Evolutionary conservation across 2,329 filamentous ascomycete species (phyloP).

Genomic region (Xylariaceae sp.): DNA sequence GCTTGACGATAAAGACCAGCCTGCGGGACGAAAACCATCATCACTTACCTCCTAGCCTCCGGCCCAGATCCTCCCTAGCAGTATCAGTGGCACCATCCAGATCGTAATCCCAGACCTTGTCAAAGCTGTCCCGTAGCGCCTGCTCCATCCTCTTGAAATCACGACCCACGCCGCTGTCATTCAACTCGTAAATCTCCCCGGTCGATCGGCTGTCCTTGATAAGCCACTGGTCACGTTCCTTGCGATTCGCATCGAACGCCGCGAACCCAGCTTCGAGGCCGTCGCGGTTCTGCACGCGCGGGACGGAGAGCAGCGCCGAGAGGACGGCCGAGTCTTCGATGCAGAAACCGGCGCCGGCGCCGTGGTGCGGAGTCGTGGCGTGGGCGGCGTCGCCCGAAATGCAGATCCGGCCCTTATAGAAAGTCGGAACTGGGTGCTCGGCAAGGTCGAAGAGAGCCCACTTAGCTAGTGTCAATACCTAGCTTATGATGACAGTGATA

Average conservation of each 20-base stretch:
- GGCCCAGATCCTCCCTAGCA: conserved; percentile 19
- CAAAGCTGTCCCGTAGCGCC: conserved; percentile 26
- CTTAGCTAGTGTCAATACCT: conserved; percentile 35
- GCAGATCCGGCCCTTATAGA: conserved; percentile 32
- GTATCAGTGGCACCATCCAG: conserved; percentile 26
- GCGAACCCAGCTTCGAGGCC: conserved; percentile 39
- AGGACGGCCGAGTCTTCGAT: conserved; percentile 39
- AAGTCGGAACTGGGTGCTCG: conserved; percentile 33
- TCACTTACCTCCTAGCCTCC: conserved; percentile 1
- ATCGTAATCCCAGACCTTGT: conserved; percentile 28
- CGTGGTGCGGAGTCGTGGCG: conserved; percentile 54
- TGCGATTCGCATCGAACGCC: conserved; percentile 42
- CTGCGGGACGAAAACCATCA: too few relatives aligned
- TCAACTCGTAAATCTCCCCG: conserved; percentile 36
- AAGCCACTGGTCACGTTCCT: conserved; percentile 41
- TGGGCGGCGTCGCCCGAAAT: conserved; percentile 58
- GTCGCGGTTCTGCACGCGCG: not conserved
- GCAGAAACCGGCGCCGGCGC: conserved; percentile 51
- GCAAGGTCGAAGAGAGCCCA: conserved; percentile 34
- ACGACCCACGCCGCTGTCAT: not conserved
- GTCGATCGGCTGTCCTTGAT: conserved; percentile 42
- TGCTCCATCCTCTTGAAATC: conserved; percentile 23
- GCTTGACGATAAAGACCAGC: too few relatives aligned
- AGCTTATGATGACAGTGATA: too few relatives aligned
- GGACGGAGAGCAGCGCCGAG: conserved; percentile 38